Base-by-base conservation (phyloP, 2,329 filamentous ascomycete species). In the Sporothrix luriei region DNA sequence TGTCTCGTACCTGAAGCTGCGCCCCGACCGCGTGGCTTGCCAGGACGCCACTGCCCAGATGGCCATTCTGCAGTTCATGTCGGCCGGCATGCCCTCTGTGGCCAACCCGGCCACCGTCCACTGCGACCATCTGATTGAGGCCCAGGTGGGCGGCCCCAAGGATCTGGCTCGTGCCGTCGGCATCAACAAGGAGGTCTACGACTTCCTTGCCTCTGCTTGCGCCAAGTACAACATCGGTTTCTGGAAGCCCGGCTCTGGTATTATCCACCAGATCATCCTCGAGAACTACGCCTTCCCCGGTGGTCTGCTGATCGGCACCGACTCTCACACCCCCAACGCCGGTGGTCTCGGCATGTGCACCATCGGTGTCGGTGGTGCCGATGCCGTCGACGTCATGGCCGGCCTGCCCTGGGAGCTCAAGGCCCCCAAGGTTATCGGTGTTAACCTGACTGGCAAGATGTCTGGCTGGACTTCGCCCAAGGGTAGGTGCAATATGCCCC, bases 181-280 rank as follows among this genome's bases (percentile, higher is more conserved):
- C 76, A 97, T 97, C 84, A 98, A 98, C 90, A 97, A 96, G 87
- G 94, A 98, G 83, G 95, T 99, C 76, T 99, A 98, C 84, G 91
- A 98, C 83, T 99, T 99, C 87, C 84, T 99, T 79, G 88, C 93
- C 72, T 90, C 90, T 73, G 91, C 94, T 74, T 98, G 94, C 81
- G 94, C 94, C 79, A 99, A 98, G 87, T 99, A 98, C 87, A 94
- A 98, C 87, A 98, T 98, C 81, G 95, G 95, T 85, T 98, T 98
- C 90, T 99, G 95, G 95, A 93, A 88, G 82, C 95, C 95, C 74
- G 95, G 95, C 76, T 97, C 94, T 80, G 95, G 95, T 87, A 99
- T 98, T 81, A 99, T 99, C 77, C 95, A 99, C 85, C 95, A 98
- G 86, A 98, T 98, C 79, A 83, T 98, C 73, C 88, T 98, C 71